Conservation (phyloP, 768 basidiomycete species). For the Russula olivacea region DNA sequence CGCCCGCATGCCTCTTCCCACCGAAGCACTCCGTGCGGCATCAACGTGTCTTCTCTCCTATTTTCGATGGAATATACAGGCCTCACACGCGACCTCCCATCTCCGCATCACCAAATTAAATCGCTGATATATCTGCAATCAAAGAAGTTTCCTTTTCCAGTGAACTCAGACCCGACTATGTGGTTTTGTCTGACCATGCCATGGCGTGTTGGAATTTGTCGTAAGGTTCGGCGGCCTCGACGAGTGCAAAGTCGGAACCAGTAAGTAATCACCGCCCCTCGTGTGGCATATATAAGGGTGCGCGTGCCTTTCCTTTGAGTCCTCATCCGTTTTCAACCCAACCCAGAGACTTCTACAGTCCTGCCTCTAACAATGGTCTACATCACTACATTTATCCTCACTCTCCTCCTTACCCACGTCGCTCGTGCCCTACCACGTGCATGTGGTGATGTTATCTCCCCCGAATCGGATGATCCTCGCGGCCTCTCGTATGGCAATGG, state of each 20-base stretch:
- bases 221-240: too few species aligned
- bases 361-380: neutral
- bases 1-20: too few species aligned
- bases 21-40: too few species aligned
- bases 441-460: neutral
- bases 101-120: too few species aligned
- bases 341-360: neutral
- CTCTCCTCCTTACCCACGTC: neutral
- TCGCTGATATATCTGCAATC: too few species aligned
- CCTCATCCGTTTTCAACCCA: neutral
- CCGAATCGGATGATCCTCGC: neutral
- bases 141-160: too few species aligned
- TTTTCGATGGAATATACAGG: too few species aligned
- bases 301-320: neutral
- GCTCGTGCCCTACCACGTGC: conserved; percentile 3
- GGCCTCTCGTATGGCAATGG: neutral
- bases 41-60: too few species aligned
- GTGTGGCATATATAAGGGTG: neutral
- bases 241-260: neutral
- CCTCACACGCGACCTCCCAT: too few species aligned
- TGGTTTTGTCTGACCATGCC: too few species aligned
- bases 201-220: too few species aligned
- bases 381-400: neutral
- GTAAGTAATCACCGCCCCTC: neutral
- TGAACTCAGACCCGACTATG: too few species aligned